Percentiles rank a stretch among this genome's conserved stretches.
These are phyloP conservation scores for Phylloporus sp. DNA, from an alignment of 768 basidiomycete species.

Conservation along the genomic window DNA sequence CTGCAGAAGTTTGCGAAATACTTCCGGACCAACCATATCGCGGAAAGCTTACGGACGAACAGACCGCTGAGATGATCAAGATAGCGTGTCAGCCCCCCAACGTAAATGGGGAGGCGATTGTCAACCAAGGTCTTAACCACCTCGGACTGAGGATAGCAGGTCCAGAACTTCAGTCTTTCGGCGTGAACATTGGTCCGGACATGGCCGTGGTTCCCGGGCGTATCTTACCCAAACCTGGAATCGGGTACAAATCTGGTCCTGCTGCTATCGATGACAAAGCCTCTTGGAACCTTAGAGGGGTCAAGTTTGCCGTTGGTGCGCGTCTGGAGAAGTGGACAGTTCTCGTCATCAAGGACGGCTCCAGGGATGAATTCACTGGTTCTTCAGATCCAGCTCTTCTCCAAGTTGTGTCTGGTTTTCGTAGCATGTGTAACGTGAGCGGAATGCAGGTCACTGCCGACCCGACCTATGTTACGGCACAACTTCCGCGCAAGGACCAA, in stretches of 20 bases:
- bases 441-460: conserved; percentile 51
- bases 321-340: conserved; percentile 61
- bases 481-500: conserved; percentile 47
- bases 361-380: conserved; percentile 55
- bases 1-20: conserved; percentile 47
- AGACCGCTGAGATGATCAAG: conserved; percentile 48
- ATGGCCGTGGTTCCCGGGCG: conserved; percentile 56
- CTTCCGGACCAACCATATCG: conserved; percentile 37
- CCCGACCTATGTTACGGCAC: conserved; percentile 32
- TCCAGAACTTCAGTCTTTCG: conserved; percentile 39
- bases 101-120: conserved; percentile 43
- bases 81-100: conserved; percentile 47
- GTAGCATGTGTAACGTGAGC: conserved; percentile 53
- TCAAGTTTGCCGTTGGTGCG: conserved; percentile 57
- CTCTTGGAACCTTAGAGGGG: conserved; percentile 50
- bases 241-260: conserved; percentile 35
- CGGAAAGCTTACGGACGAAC: conserved; percentile 53
- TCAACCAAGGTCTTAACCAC: conserved; percentile 36
- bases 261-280: conserved; percentile 40
- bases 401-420: conserved; percentile 47
- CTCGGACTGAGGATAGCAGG: conserved; percentile 37
- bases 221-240: conserved; percentile 40
- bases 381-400: conserved; percentile 50
- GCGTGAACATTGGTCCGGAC: conserved; percentile 40
- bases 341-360: conserved; percentile 59